phyloP scores from a whole-genome alignment of 1,284 basidiomycete genomes.

The Irpex sp. region DNA sequence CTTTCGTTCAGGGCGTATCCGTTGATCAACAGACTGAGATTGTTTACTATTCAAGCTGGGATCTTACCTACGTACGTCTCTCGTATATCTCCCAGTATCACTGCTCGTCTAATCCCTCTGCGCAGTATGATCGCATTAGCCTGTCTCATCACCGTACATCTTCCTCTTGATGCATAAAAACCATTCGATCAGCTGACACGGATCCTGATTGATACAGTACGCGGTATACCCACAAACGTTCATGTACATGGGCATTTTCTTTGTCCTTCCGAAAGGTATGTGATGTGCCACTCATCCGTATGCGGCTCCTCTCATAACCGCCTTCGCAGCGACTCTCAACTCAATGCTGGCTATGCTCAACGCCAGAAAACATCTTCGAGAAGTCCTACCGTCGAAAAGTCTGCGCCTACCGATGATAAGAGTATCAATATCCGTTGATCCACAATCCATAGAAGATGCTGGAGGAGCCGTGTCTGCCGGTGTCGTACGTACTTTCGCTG shows the following conservation, averaged over 20 bases:
- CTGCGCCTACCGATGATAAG: not conserved
- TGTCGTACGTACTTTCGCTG: not conserved
- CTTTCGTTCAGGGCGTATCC: not conserved
- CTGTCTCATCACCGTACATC: not conserved
- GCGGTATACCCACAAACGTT: constrained; percentile 3
- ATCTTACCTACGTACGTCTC: not conserved
- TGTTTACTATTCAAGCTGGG: not conserved
- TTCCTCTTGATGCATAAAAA: not conserved
- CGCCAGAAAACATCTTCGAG: not conserved
- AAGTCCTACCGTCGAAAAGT: not conserved
- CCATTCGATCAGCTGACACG: not conserved
- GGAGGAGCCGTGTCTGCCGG: not conserved
- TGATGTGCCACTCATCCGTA: not conserved
- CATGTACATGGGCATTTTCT: constrained; percentile 10
- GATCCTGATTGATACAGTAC: not conserved
- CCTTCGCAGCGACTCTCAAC: constrained; percentile 1
- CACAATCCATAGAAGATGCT: not conserved
- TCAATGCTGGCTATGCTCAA: constrained; percentile 5
- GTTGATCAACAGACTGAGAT: not conserved
- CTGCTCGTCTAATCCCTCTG: not conserved
- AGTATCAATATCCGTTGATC: not conserved
- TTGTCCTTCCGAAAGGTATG: constrained; percentile 6
- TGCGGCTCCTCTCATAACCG: no score
- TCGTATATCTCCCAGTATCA: not conserved
- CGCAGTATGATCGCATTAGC: not conserved